Base-by-base conservation (phyloP, 2,329 filamentous ascomycete genomes). In the Pyricularia grisea region DNA sequence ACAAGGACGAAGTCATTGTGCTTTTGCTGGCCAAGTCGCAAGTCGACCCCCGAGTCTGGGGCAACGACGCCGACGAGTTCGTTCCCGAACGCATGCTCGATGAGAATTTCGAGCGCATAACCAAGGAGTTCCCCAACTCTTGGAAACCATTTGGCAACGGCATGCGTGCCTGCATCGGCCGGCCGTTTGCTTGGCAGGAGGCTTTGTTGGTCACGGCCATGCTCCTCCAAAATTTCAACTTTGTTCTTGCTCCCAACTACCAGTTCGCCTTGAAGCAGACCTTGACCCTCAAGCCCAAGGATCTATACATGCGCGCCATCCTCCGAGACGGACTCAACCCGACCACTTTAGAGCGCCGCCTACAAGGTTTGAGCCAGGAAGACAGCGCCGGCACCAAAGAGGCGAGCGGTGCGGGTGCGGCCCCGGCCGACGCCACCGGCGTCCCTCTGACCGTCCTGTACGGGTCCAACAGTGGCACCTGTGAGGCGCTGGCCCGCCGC, bases 101-200 rank as follows among this genome's bases (percentile, higher is more conserved):
- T 58, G 89, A 88, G 20, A 82, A 85, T 27, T 93, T 92, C 73
- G 81, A 87, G 20, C 87, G 86, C 68, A 83, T 84, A 36, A 90
- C 87, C 88, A 91, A 91, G 78, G 80, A 90, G 1, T 88, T 87
- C 20, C 81, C 82, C 11, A 86, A 85, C 67, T 81, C 83, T 23
- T 89, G 86, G 87, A 90, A 90, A 76, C 90, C 91, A 2, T 94
- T 93, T 72, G 92, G 77, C 36, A 78, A 76, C 67, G 77, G 77
- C 1, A 82, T 85, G 71, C 81, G 91, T 68, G 89, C 81, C 0
- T 94, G 80, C 73, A 93, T 93, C 71, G 91, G 91, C 4, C 81
- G 90, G 0, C 83, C 87, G 0, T 93, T 93, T 75, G 90, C 91
- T 0, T 91, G 88, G 88, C 91, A 94, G 74, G 91, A 94, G 77